Evolutionary conservation across 805 yeast genomes (phyloP), one percentile per base, ranked within the genome.

Genomic region (Yamadazyma phyllophila): DNA sequence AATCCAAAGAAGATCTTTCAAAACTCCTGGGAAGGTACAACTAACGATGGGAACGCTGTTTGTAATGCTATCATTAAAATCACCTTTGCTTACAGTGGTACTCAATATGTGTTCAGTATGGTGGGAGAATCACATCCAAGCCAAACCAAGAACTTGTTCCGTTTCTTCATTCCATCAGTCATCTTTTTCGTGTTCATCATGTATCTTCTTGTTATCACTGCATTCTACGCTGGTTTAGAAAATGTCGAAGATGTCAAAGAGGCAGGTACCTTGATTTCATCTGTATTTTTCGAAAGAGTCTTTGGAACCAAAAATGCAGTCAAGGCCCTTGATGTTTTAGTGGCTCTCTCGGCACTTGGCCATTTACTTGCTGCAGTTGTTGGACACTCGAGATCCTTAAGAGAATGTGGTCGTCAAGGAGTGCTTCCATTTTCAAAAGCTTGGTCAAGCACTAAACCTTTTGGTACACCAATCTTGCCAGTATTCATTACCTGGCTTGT

Each of bases 41-140:
- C 76, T 0, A 59, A 59, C 1, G 66, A 65, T 47, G 74, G 76
- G 10, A 69, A 73, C 53, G 59, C 67, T 10, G 73, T 74, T 48
- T 65, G 74, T 8, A 67, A 55, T 47, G 71, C 77, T 1, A 71
- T 74, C 56, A 67, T 74, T 49, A 69, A 54, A 63, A 75, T 70
- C 35, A 60, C 73, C 3, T 74, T 73, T 41, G 62, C 77, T 1
- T 74, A 67, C 46, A 65, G 73, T 43, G 78, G 78, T 32, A 53
- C 66, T 14, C 52, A 54, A 8, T 73, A 73, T 54, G 70, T 71
- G 0, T 65, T 73, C 51, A 64, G 62, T 10, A 64, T 72, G 17
- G 66, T 56, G 7, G 68, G 66, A 7, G 68, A 63, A 44, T 27
- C 38, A 15, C 26, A 35, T 12, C 38, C 38, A 3, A 16, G 27